These are phyloP conservation scores for Maudiozyma barnettii DNA, from an alignment of 805 yeast species.

Conservation along the genomic window DNA sequence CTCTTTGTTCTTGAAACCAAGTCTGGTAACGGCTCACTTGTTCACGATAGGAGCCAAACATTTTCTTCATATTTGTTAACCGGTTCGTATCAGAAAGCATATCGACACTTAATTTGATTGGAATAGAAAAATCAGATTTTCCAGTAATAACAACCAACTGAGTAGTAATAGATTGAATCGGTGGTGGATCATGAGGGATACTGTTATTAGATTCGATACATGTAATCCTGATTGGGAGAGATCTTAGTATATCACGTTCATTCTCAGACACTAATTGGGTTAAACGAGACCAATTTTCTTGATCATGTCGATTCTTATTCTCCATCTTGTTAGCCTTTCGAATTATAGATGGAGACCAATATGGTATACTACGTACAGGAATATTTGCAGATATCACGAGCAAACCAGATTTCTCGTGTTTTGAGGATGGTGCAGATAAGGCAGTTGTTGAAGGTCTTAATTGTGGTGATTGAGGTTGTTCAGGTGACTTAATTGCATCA, in stretches of 20 bases:
- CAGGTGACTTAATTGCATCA: not conserved
- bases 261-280: slow-evolving; percentile 20
- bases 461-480: not conserved
- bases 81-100: slow-evolving; percentile 20
- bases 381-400: slow-evolving; percentile 23
- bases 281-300: slow-evolving; percentile 29
- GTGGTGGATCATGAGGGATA: slow-evolving; percentile 25
- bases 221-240: slow-evolving; percentile 24
- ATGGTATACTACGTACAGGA: slow-evolving; percentile 32
- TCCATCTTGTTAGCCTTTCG: slow-evolving; percentile 30
- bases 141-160: slow-evolving; percentile 29
- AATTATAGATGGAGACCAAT: slow-evolving; percentile 31
- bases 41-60: slow-evolving; percentile 13
- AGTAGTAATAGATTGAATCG: slow-evolving; percentile 22
- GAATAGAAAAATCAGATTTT: slow-evolving; percentile 32
- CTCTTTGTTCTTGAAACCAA: slow-evolving; percentile 16
- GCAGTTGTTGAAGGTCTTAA: slow-evolving; percentile 7
- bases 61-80: slow-evolving; percentile 15
- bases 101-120: slow-evolving; percentile 33
- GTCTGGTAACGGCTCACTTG: slow-evolving; percentile 9
- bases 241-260: slow-evolving; percentile 21
- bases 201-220: slow-evolving; percentile 29
- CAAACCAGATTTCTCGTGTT: slow-evolving; percentile 20
- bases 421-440: slow-evolving; percentile 3
- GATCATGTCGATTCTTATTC: slow-evolving; percentile 27